Conservation (phyloP, 805 yeast species). For the Yarrowia osloensis region DNA sequence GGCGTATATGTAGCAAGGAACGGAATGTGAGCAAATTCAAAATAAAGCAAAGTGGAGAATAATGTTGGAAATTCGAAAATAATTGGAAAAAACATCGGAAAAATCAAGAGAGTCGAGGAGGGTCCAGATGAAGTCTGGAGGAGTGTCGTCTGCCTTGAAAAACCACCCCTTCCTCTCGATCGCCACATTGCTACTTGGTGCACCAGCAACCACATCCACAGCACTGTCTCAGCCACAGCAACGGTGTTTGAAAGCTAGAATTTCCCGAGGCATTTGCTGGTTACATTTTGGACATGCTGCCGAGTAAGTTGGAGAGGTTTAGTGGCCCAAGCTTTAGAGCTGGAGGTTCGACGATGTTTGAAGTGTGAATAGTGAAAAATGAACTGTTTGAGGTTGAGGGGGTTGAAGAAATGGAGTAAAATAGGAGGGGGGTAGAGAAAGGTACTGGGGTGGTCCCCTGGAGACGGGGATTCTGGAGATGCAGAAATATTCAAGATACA, state of each 20-base stretch:
- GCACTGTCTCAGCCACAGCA: slow-evolving; percentile 24
- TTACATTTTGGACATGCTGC: slow-evolving; percentile 7
- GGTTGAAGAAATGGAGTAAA: no score
- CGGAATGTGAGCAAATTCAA: slow-evolving; percentile 6
- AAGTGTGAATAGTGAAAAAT: no score
- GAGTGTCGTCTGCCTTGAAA: no score
- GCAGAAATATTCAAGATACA: no score
- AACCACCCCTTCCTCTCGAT: no score
- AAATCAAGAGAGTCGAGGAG: not conserved
- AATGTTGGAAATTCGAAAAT: no score
- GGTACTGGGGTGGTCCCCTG: no score
- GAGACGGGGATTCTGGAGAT: no score
- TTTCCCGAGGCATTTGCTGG: slow-evolving; percentile 1
- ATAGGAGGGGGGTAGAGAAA: no score
- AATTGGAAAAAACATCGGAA: not conserved
- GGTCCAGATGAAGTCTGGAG: not conserved
- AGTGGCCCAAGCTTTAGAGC: no score
- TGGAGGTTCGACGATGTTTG: no score
- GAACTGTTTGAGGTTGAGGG: no score
- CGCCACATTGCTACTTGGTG: not conserved
- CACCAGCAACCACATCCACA: not conserved
- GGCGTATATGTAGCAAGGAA: not conserved
- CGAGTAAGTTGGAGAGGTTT: not conserved
- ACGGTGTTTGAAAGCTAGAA: slow-evolving; percentile 17
- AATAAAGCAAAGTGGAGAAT: not conserved